A percentile compares a stretch with the other conserved stretches of the same genome.
Evolutionary conservation across 805 yeast genomes (phyloP).

Genomic region (Tetrapisispora namnaoensis): DNA sequence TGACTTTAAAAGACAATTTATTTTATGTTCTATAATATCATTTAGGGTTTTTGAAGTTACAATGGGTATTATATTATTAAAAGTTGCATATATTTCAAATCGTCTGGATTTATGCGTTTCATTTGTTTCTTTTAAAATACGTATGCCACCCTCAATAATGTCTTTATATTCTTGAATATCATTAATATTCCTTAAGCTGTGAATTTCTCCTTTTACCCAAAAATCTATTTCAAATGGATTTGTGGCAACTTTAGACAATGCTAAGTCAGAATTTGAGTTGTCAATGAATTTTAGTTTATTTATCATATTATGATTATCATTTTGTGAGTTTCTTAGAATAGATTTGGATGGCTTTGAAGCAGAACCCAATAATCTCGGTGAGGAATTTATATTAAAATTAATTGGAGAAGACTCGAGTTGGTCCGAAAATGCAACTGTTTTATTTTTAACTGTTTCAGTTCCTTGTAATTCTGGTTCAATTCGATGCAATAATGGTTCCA

Average conservation of each 20-base stretch:
- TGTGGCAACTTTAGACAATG: background rate
- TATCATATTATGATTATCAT: background rate
- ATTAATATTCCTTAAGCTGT: slow-evolving; percentile 12
- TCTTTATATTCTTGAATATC: slow-evolving; percentile 16
- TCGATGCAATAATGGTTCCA: background rate
- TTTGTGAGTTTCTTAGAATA: slow-evolving; percentile 15
- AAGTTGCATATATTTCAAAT: slow-evolving; percentile 28
- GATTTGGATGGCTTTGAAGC: slow-evolving; percentile 20
- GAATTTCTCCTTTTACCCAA: slow-evolving; percentile 27
- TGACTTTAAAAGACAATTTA: slow-evolving; percentile 11
- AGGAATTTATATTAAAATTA: slow-evolving; percentile 9
- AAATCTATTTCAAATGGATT: slow-evolving; percentile 6
- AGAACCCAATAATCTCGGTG: slow-evolving; percentile 13
- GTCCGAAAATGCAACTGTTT: slow-evolving; percentile 27
- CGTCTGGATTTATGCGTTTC: slow-evolving; percentile 6
- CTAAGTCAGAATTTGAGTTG: background rate
- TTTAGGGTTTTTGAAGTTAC: slow-evolving; percentile 3
- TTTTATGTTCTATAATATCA: slow-evolving; percentile 11
- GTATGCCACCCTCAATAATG: slow-evolving; percentile 21
- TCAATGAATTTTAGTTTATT: slow-evolving; percentile 3
- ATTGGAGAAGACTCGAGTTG: slow-evolving; percentile 21
- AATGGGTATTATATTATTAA: slow-evolving; percentile 22
- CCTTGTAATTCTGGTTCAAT: background rate
- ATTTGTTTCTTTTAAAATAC: slow-evolving; percentile 7
- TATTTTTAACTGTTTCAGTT: slow-evolving; percentile 3